Evolutionary conservation across 2,329 filamentous ascomycete species (phyloP).

Genomic region (Epichloe typhina): DNA sequence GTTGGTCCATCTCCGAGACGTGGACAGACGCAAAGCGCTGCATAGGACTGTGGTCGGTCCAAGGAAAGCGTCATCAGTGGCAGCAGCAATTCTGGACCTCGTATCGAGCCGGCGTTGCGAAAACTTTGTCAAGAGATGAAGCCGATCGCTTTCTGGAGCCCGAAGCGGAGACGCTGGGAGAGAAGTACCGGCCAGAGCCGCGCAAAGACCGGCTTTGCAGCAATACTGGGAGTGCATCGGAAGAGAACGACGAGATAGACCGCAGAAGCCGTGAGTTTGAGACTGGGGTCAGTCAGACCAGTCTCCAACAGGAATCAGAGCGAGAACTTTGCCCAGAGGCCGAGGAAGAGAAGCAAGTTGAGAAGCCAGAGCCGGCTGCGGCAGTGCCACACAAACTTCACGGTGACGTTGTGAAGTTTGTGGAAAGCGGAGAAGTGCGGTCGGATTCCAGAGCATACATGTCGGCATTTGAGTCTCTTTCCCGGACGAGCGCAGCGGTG

Average conservation of each 20-base stretch:
- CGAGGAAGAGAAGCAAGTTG: slow-evolving; percentile 43
- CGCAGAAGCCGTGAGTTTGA: background rate
- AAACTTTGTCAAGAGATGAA: background rate
- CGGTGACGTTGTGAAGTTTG: slow-evolving; percentile 19
- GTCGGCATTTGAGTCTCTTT: slow-evolving; percentile 9
- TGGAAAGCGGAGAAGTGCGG: slow-evolving; percentile 2
- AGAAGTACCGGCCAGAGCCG: background rate
- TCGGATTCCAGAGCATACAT: background rate
- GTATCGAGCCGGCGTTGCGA: background rate
- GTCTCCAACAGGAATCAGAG: slow-evolving; percentile 45
- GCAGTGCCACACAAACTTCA: slow-evolving; percentile 31
- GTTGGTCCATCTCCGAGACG: slow-evolving; percentile 47
- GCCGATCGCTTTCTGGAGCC: slow-evolving; percentile 1
- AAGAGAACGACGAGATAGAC: background rate
- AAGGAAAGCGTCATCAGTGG: background rate
- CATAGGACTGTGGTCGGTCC: background rate
- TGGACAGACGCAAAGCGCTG: slow-evolving; percentile 30
- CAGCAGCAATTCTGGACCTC: background rate
- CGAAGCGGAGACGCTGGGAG: background rate
- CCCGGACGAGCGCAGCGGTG: slow-evolving; percentile 9
- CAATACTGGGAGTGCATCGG: background rate
- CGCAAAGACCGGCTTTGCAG: background rate
- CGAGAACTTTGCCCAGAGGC: slow-evolving; percentile 52
- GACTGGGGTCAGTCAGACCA: background rate
- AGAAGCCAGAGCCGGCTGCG: slow-evolving; percentile 25